Evolutionary conservation across 139 green algal species (phyloP), one percentile per base, ranked within the genome.

Genomic region (Auxenochlorella protothecoides): DNA sequence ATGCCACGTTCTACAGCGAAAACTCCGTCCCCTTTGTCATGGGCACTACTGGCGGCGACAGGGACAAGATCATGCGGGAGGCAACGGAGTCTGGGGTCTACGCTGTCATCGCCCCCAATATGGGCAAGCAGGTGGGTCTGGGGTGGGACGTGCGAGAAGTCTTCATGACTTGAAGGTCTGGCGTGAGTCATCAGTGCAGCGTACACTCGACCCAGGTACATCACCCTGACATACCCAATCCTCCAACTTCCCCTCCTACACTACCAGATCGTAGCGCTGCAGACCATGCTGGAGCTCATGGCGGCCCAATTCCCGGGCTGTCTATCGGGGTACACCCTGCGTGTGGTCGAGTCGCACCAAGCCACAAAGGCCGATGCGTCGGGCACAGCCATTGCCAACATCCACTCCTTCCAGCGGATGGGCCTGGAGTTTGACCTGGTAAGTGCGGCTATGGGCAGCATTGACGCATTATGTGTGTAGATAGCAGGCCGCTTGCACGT

Each of bases 81-180:
- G 87, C 92, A 6, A 13, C 82, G 27, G 77, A 70, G 2, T 73
- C 85, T 4, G 85, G 79, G 11, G 61, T 82, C 13, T 96, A 95
- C 75, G 94, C 94, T 6, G 94, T 99, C 2, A 96, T 99, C 57
- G 95, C 95, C 5, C 92, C 95, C 10, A 91, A 99, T 71, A 99
- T 99, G 95, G 95, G 95, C 68, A 99, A 99, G 87, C 95, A 98
- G 83, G 88, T 83, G 55, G 14, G 73, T 44, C 27, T 44, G 27
- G 27, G 27, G 27, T 44, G 27, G 27, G 27, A 44, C 27, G 27
- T 44, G 27, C 27, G 27, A 44, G 27, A 44, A 44, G 27, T 44
- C 27, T 44, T 44, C 27, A 44, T 44, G 27, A 44, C 27, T 44
- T 44, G 27, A 44, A 44, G 27, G 27, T 44, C 27, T 44, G 27